Conservation (phyloP, 805 yeast species). For the Starmerella gropengiesseri region DNA sequence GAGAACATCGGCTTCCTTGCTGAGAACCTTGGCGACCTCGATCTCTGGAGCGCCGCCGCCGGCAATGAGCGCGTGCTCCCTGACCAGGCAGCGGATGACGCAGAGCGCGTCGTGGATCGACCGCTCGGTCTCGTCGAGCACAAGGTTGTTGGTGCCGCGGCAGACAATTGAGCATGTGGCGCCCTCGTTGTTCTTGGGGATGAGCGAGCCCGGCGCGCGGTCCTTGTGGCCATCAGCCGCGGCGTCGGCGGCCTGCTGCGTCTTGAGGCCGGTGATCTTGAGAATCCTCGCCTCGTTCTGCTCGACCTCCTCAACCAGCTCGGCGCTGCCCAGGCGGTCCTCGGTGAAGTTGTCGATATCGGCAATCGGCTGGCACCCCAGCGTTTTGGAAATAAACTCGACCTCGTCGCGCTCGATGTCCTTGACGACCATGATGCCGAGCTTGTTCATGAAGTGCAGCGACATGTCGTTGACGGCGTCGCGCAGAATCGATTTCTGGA, state of each 20-base stretch:
- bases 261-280: constrained; percentile 55
- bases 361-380: constrained; percentile 93
- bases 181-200: constrained; percentile 32
- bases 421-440: constrained; percentile 86
- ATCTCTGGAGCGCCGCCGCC: constrained; percentile 99
- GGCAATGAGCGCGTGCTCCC: constrained; percentile 80
- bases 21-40: constrained; percentile 66
- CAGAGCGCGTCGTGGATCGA: constrained; percentile 96
- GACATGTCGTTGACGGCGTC: constrained; percentile 94
- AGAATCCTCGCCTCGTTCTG: constrained; percentile 84
- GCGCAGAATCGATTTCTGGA: constrained; percentile 85
- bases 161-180: constrained; percentile 55
- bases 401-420: constrained; percentile 95
- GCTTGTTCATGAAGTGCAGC: constrained; percentile 82
- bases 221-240: constrained; percentile 20
- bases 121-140: constrained; percentile 93
- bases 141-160: constrained; percentile 86
- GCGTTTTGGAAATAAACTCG: constrained; percentile 73
- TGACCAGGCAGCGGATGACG: constrained; percentile 78
- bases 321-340: constrained; percentile 85
- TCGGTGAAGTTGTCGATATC: constrained; percentile 89
- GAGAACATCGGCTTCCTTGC: constrained; percentile 53
- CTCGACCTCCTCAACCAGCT: constrained; percentile 81
- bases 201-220: constrained; percentile 31
- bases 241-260: constrained; percentile 34